phyloP scores from a whole-genome alignment of 441 rosid species.

The Heliophila coronopifolia region DNA sequence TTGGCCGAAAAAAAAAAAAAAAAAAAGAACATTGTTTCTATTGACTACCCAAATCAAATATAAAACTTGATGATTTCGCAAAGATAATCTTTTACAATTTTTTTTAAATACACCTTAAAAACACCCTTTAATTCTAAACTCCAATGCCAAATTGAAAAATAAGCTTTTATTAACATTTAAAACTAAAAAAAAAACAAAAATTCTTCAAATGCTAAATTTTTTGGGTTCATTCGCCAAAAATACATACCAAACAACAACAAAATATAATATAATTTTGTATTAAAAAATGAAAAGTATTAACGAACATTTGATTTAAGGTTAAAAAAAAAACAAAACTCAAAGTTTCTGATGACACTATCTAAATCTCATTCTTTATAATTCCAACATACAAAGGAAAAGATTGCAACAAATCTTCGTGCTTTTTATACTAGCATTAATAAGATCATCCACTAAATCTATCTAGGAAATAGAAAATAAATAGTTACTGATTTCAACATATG shows the following conservation, averaged over 20 bases:
- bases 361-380: background rate
- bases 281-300: background rate
- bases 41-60: no score
- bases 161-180: background rate
- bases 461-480: background rate
- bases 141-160: background rate
- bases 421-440: background rate
- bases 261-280: background rate
- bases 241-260: background rate
- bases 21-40: no score
- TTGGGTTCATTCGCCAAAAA: no score
- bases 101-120: no score
- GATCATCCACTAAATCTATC: conserved; percentile 8
- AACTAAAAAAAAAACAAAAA: no score
- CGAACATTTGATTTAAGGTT: background rate
- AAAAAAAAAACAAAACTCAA: background rate
- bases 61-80: no score
- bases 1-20: no score
- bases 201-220: no score
- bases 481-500: background rate
- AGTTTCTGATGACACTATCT: background rate
- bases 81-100: no score
- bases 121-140: background rate
- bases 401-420: background rate
- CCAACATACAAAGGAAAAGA: background rate